Base-by-base conservation (phyloP, 306 rosid genomes). In the Ormosia semicastrata region DNA sequence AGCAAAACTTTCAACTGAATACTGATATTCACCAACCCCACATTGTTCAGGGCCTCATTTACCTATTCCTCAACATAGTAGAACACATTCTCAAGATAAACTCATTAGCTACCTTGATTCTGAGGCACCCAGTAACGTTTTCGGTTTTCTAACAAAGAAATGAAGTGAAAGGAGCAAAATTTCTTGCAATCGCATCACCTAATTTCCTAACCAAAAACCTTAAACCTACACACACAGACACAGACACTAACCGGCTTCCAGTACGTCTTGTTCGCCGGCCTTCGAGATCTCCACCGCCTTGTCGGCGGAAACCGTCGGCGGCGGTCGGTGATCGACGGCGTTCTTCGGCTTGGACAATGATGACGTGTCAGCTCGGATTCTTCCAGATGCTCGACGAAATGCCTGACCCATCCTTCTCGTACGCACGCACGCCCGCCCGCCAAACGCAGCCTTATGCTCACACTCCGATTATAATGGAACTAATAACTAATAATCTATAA, bases 371-470 rank as follows among this genome's bases (percentile, higher is more conserved):
- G 81, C 54, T 15, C 87, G 90, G 71, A 90, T 79, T 87, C 91
- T 92, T 33, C 94, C 97, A 73, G 97, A 86, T 18, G 97, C 99
- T 85, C 97, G 94, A 83, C 98, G 99, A 85, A 96, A 94, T 71
- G 94, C 99, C 97, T 94, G 98, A 65, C 98, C 99, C 98, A 94
- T 95, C 17, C 3, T 63, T 66, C 53, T 71, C 13, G 58, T 43
- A 2, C 29, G 12, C 30, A 68, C 0, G 24, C 24, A 24, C 24
- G 24, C 0, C 0, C 24, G 24, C 0, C 0, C 24, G 41, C 81
- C 68, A 69, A 72, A 63, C 75, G 11, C 53, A 18, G 71, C 66
- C n/a, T 50, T 37, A 49, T 65, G 62, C 43, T 8, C 37, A 13
- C 75, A 10, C 15, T 47, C 15, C 15, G n/a, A 47, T 11, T 47